A percentile compares a stretch with the other conserved stretches of the same genome.
Evolutionary conservation across 1,284 basidiomycete genomes (phyloP).

Genomic region (Cryptococcus sp.): DNA sequence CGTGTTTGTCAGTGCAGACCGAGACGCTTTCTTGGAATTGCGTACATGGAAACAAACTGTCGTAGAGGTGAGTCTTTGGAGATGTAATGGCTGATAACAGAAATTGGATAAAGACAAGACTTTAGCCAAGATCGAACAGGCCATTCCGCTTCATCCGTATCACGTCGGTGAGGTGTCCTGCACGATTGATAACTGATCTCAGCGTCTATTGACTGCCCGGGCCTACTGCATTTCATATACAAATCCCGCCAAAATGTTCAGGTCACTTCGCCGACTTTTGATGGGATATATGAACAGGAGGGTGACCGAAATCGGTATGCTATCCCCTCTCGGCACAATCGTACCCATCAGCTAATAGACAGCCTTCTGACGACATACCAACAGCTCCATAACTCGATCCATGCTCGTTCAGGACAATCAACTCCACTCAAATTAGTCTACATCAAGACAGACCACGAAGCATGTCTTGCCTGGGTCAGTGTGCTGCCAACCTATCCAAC

Average conservation of each 20-base stretch:
- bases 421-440: slow-evolving; percentile 75
- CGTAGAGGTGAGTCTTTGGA: slow-evolving; percentile 53
- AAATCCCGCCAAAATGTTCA: slow-evolving; percentile 85
- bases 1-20: slow-evolving; percentile 49
- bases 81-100: slow-evolving; percentile 40
- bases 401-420: slow-evolving; percentile 71
- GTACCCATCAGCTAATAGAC: neutral
- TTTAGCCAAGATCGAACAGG: slow-evolving; percentile 46
- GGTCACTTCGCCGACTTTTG: slow-evolving; percentile 74
- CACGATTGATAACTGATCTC: neutral
- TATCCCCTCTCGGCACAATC: neutral
- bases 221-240: slow-evolving; percentile 89
- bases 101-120: slow-evolving; percentile 61
- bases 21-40: slow-evolving; percentile 50
- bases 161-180: slow-evolving; percentile 34
- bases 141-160: slow-evolving; percentile 40
- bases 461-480: slow-evolving; percentile 63
- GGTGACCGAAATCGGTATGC: slow-evolving; percentile 18
- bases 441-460: slow-evolving; percentile 75
- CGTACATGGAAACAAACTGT: slow-evolving; percentile 67
- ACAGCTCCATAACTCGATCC: slow-evolving; percentile 73
- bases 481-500: neutral
- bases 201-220: slow-evolving; percentile 72
- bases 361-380: slow-evolving; percentile 82
- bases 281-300: slow-evolving; percentile 67